Evolutionary conservation across 2,329 filamentous ascomycete genomes (phyloP), one percentile per base, ranked within the genome.

Genomic region (Hymenoscyphus repandus): DNA sequence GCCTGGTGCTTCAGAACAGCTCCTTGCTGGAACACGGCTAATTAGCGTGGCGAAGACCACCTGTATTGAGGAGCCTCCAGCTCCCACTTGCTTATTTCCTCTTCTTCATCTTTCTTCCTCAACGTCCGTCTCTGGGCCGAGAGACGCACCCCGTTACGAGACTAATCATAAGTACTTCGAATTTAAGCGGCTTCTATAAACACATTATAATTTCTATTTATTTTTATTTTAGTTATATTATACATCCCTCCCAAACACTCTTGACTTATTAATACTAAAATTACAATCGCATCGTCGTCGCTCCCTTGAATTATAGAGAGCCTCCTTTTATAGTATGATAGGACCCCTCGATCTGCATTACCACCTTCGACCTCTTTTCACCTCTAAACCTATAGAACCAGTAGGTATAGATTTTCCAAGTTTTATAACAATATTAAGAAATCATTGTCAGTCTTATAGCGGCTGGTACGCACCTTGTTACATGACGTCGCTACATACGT

Each of bases 261-360:
- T 30, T 48, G 11, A 42, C 38, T 22, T 27, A 48, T 22, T 48
- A 48, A 20, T 48, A 30, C 13, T 15, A 48, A 48, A 42, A 36
- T 27, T 48, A 34, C 42, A 47, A 59, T 53, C 39, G 32, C 49
- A 52, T 52, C 47, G 52, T 50, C 41, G 41, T 39, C 20, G 33
- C 47, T 33, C n/a, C 17, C 34, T 48, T 7, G 27, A 48, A 33
- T 48, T 48, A 48, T 20, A 32, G n/a, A 48, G 46, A 34, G 46
- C 38, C 37, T 39, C 40, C 17, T 49, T 20, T 49, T 45, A 44
- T 33, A n/a, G 31, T 49, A 31, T 49, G 34, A 48, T 48, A 42
- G 30, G 38, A 45, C 31, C 38, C 15, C 15, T 48, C 15, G 17
- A 48, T 37, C 22, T 36, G 6, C 15, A 15, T 41, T 15, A 42